phyloP scores from a whole-genome alignment of 169 alveolate species.

The Eimeria praecox region DNA sequence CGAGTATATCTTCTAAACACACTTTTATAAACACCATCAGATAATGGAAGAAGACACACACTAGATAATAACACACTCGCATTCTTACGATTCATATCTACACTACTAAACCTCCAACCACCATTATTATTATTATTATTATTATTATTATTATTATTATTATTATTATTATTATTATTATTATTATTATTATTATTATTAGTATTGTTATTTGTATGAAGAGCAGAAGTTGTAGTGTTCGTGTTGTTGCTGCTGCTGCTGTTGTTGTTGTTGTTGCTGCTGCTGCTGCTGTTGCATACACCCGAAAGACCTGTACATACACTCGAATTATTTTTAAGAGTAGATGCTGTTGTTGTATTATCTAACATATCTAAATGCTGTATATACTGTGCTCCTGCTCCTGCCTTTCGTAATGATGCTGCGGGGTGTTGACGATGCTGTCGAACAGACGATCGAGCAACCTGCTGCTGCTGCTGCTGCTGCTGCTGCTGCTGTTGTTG shows the following conservation, averaged over 20 bases:
- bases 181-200: background rate
- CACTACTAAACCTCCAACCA: no score
- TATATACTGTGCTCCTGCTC: background rate
- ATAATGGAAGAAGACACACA: background rate
- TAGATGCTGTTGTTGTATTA: no score
- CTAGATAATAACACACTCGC: no score
- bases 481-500: conserved; percentile 26
- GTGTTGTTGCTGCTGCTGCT: conserved; percentile 9
- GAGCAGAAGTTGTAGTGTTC: background rate
- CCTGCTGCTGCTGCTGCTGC: conserved; percentile 1
- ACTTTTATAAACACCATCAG: background rate
- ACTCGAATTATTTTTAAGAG: no score
- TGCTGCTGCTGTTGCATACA: background rate
- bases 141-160: no score
- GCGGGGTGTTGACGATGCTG: background rate
- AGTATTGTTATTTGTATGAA: background rate
- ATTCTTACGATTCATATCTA: no score
- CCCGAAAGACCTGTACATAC: no score
- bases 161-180: no score
- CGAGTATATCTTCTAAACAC: background rate
- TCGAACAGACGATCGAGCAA: background rate
- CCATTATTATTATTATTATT: no score
- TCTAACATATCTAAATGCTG: no score
- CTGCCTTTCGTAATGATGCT: no score
- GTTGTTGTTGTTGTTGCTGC: conserved; percentile 16